These are phyloP conservation scores for Alternaria brassicicola DNA, from an alignment of 2,329 filamentous ascomycete species.

Conservation along the genomic window DNA sequence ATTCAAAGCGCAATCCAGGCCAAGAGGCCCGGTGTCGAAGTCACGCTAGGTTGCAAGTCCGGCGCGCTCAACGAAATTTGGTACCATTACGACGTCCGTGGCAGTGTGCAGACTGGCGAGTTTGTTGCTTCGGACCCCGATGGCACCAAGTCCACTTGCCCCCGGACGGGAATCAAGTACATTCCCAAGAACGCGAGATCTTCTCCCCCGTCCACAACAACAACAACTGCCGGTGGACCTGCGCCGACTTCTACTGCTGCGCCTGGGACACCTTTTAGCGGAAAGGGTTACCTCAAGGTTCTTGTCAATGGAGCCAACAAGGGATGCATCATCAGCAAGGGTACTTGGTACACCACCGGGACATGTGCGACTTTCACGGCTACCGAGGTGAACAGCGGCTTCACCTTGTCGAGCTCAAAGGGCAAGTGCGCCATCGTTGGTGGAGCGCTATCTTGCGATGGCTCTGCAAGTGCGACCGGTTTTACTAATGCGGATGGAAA, in stretches of 20 bases:
- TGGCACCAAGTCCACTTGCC: conserved; percentile 67
- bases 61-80: conserved; percentile 60
- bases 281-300: conserved; percentile 66
- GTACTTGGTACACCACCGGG: conserved; percentile 70
- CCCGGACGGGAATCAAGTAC: conserved; percentile 67
- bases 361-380: conserved; percentile 72
- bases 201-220: conserved; percentile 36
- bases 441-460: conserved; percentile 62
- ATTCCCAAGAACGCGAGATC: conserved; percentile 59
- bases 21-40: conserved; percentile 60
- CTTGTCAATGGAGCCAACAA: conserved; percentile 54
- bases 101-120: conserved; percentile 64
- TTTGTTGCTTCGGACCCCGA: conserved; percentile 65
- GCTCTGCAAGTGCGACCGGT: conserved; percentile 52
- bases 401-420: conserved; percentile 43
- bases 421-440: conserved; percentile 61
- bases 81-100: conserved; percentile 69
- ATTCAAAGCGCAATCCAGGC: conserved; percentile 65
- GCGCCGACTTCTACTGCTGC: conserved; percentile 36
- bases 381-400: conserved; percentile 42
- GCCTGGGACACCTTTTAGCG: conserved; percentile 58
- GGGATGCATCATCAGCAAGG: conserved; percentile 71
- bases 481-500: conserved; percentile 49
- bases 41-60: conserved; percentile 64
- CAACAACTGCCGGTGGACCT: conserved; percentile 37